phyloP scores from a whole-genome alignment of 352 stramenopile species.

The Paralagenidium karlingii region DNA sequence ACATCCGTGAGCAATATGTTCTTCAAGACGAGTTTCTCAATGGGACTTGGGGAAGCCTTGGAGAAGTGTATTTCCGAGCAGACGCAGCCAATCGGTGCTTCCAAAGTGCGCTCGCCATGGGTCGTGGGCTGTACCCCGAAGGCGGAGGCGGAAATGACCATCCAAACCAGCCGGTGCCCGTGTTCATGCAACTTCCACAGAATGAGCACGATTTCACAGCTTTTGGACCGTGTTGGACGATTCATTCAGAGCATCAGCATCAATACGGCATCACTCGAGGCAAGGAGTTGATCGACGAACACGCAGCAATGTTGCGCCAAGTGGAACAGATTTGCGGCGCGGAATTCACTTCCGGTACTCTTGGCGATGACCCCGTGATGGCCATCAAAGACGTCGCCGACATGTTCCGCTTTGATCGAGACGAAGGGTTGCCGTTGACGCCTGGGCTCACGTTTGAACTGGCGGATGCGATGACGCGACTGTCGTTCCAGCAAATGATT shows the following conservation, averaged over 20 bases:
- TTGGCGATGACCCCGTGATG: slow-evolving; percentile 20
- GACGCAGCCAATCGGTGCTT: slow-evolving; percentile 54
- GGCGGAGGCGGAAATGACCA: slow-evolving; percentile 46
- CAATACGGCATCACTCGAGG: slow-evolving; percentile 25
- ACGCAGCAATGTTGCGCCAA: slow-evolving; percentile 23
- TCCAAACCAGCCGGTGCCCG: slow-evolving; percentile 41
- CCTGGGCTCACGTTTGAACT: slow-evolving; percentile 32
- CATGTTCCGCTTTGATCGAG: slow-evolving; percentile 59
- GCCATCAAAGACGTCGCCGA: slow-evolving; percentile 66
- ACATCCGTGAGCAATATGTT: slow-evolving; percentile 67
- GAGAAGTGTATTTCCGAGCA: slow-evolving; percentile 64
- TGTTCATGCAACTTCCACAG: slow-evolving; percentile 72
- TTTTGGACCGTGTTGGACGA: slow-evolving; percentile 43
- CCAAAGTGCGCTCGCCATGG: slow-evolving; percentile 53
- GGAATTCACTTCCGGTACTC: slow-evolving; percentile 19
- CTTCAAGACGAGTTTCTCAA: slow-evolving; percentile 44
- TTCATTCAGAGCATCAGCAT: slow-evolving; percentile 37
- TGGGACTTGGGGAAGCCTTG: slow-evolving; percentile 32
- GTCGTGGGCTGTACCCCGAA: slow-evolving; percentile 57
- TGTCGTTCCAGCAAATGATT: slow-evolving; percentile 62
- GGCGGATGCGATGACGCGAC: slow-evolving; percentile 25
- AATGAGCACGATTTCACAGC: slow-evolving; percentile 72
- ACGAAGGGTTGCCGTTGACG: slow-evolving; percentile 33
- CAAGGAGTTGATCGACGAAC: slow-evolving; percentile 19
- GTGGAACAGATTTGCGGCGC: slow-evolving; percentile 29